A percentile compares a stretch with the other conserved stretches of the same genome.
phyloP scores from a whole-genome alignment of 306 rosid genomes.

The Ceratonia siliqua region DNA sequence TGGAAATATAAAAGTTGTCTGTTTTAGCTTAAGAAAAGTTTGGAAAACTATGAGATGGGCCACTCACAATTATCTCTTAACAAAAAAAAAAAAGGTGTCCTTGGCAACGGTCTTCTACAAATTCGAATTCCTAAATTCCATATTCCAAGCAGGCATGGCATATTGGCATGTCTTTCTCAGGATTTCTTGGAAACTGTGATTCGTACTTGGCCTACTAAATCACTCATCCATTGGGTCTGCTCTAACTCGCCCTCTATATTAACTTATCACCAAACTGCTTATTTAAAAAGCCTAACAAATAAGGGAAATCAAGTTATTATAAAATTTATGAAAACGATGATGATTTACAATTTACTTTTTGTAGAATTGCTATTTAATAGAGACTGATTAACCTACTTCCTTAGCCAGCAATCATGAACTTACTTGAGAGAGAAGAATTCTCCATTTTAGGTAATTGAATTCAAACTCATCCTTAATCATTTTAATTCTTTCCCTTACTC shows the following conservation, averaged over 20 bases:
- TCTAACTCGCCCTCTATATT: too few species aligned
- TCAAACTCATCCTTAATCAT: neutral
- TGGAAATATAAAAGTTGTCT: conserved; percentile 52
- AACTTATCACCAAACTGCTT: too few species aligned
- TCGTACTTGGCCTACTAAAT: neutral
- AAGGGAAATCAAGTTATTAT: too few species aligned
- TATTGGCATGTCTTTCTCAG: neutral
- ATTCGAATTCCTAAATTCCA: conserved; percentile 38
- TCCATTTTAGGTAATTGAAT: neutral
- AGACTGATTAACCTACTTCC: neutral
- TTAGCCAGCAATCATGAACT: conserved; percentile 27
- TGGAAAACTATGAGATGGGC: neutral
- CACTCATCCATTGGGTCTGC: too few species aligned
- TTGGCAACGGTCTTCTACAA: conserved; percentile 38
- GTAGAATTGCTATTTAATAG: conserved; percentile 5
- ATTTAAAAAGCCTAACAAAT: too few species aligned
- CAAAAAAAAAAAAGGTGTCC: neutral
- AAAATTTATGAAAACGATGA: neutral
- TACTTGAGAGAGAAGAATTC: neutral
- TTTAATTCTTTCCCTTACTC: too few species aligned
- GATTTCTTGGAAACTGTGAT: conserved; percentile 23
- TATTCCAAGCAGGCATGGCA: neutral
- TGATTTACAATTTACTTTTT: neutral
- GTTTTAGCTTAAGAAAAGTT: neutral
- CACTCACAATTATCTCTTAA: conserved; percentile 11